A percentile compares a stretch with the other conserved stretches of the same genome.
Conservation (phyloP, 805 yeast species). For the Crinitomyces ghanaensis region DNA sequence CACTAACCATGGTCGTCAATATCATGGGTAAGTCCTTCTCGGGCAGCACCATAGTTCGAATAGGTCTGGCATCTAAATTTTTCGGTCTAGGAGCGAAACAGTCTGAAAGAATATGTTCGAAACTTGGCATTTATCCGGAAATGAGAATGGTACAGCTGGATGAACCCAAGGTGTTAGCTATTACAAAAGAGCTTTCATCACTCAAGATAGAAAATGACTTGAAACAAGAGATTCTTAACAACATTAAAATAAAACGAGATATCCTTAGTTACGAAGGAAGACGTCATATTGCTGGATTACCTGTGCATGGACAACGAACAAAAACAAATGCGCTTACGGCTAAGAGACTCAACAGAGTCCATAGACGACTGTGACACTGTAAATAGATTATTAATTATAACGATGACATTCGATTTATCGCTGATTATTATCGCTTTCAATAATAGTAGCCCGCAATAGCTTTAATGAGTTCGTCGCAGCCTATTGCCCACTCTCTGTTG, state of each 20-base stretch:
- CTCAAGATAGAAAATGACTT: conserved; percentile 77
- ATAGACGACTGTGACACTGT: conserved; percentile 27
- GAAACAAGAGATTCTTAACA: conserved; percentile 44
- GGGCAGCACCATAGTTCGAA: conserved; percentile 24
- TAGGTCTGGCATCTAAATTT: conserved; percentile 66
- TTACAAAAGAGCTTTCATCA: conserved; percentile 78
- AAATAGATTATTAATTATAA: conserved; percentile 1
- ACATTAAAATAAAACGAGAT: conserved; percentile 64
- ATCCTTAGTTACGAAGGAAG: conserved; percentile 83
- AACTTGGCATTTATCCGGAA: conserved; percentile 79
- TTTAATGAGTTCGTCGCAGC: too few species aligned
- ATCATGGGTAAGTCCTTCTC: conserved; percentile 29
- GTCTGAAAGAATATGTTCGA: conserved; percentile 71
- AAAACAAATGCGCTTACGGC: conserved; percentile 88
- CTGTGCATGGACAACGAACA: conserved; percentile 85
- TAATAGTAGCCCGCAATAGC: too few species aligned
- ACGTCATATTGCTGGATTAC: conserved; percentile 74
- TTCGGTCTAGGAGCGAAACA: conserved; percentile 76
- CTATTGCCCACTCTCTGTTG: background rate
- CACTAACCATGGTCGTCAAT: conserved; percentile 24
- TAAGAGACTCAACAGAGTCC: conserved; percentile 65
- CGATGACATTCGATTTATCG: too few species aligned
- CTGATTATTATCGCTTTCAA: too few species aligned
- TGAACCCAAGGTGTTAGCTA: conserved; percentile 75
- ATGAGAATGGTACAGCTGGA: conserved; percentile 91